phyloP scores from a whole-genome alignment of 2,329 filamentous ascomycete species.

The Claviceps quebecensis region DNA sequence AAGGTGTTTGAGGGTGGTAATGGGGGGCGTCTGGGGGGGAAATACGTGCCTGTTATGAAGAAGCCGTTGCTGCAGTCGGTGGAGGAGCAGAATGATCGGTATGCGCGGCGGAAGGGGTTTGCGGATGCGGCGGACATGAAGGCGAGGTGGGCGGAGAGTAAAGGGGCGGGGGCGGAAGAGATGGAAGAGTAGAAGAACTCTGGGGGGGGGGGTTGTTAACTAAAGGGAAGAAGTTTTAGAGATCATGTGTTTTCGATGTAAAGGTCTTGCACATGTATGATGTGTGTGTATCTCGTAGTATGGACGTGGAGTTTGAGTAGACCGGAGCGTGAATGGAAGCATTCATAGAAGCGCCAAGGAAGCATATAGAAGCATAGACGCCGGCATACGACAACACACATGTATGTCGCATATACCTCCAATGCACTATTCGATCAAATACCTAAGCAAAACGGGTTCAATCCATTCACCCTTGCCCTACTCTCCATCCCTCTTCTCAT shows the following conservation, averaged over 20 bases:
- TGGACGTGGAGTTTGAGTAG: not conserved
- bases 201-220: no score
- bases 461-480: not conserved
- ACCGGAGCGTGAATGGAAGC: slow-evolving; percentile 5
- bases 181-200: slow-evolving; percentile 12
- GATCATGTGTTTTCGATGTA: no score
- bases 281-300: not conserved
- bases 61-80: slow-evolving; percentile 34
- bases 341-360: no score
- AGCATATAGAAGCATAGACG: no score
- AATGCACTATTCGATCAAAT: no score
- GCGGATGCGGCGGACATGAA: slow-evolving; percentile 35
- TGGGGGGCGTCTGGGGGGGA: slow-evolving; percentile 32
- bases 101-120: slow-evolving; percentile 48
- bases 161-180: slow-evolving; percentile 14
- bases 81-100: slow-evolving; percentile 44
- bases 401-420: no score
- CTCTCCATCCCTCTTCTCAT: slow-evolving; percentile 31
- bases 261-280: not conserved
- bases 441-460: no score
- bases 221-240: no score
- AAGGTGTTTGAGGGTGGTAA: slow-evolving; percentile 43
- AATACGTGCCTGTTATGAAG: slow-evolving; percentile 41
- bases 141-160: slow-evolving; percentile 12
- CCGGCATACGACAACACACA: no score